phyloP scores from a whole-genome alignment of 352 stramenopile genomes.

The Phytophthora colocasiae region DNA sequence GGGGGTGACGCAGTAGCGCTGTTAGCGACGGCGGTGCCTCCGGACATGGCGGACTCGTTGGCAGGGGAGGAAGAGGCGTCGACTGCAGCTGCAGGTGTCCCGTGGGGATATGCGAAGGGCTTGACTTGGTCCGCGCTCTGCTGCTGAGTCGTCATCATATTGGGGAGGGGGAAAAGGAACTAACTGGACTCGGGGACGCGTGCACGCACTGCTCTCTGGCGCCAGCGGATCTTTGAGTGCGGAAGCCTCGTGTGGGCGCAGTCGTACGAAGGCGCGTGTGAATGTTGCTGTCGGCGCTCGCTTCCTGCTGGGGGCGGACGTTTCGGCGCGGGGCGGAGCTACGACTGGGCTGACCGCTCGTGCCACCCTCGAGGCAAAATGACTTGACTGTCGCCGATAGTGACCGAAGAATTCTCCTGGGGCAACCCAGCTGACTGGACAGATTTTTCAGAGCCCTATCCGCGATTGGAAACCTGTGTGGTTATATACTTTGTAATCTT shows the following conservation, averaged over 20 bases:
- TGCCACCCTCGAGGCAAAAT: conserved; percentile 21
- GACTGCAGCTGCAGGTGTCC: conserved; percentile 19
- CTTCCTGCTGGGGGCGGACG: conserved; percentile 15
- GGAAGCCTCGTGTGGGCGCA: not conserved
- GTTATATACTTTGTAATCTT: not conserved
- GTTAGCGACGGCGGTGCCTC: conserved; percentile 6
- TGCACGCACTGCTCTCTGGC: conserved; percentile 23
- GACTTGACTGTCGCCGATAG: conserved; percentile 21
- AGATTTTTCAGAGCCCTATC: conserved; percentile 39
- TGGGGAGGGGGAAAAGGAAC: conserved; percentile 17
- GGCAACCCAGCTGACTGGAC: conserved; percentile 37
- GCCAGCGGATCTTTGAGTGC: conserved; percentile 25
- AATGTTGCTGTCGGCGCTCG: not conserved
- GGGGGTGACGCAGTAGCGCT: conserved; percentile 25
- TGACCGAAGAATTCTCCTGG: conserved; percentile 34
- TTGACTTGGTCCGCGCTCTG: conserved; percentile 56
- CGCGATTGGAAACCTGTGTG: not conserved
- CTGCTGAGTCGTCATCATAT: conserved; percentile 73
- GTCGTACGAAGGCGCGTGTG: no score
- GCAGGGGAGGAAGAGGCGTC: conserved; percentile 2
- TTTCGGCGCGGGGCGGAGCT: conserved; percentile 17
- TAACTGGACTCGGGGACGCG: conserved; percentile 7
- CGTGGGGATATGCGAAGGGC: conserved; percentile 43
- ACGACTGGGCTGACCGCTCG: conserved; percentile 28
- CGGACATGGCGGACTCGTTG: conserved; percentile 25